Evolutionary conservation across 2,329 filamentous ascomycete species (phyloP).

Genomic region (Hawksworthiomyces lignivorus): DNA sequence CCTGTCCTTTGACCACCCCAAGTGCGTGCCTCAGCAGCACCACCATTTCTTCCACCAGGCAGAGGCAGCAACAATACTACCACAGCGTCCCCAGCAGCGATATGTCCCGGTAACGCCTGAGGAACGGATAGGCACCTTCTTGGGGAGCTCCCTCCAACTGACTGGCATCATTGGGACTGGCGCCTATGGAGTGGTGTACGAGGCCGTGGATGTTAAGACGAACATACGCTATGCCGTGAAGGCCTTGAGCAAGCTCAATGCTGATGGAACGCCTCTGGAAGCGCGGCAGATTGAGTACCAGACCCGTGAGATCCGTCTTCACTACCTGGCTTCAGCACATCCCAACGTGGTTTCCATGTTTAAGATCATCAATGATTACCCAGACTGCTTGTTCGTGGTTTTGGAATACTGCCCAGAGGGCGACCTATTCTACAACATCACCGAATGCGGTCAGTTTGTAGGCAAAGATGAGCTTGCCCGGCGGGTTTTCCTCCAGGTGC

Average conservation of each 20-base stretch:
- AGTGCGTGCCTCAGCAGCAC: constrained; percentile 34
- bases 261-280: constrained; percentile 64
- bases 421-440: constrained; percentile 96
- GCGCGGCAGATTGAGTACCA: constrained; percentile 82
- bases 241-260: constrained; percentile 85
- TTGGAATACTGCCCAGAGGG: constrained; percentile 96
- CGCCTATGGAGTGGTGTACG: constrained; percentile 94
- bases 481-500: constrained; percentile 83
- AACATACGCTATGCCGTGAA: constrained; percentile 88
- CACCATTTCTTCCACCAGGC: constrained; percentile 31
- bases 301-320: constrained; percentile 83
- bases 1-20: constrained; percentile 40
- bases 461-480: constrained; percentile 85
- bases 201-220: constrained; percentile 75
- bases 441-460: constrained; percentile 86
- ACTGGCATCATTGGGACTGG: constrained; percentile 83
- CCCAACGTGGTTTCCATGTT: constrained; percentile 89
- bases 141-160: constrained; percentile 77
- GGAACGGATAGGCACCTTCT: constrained; percentile 75
- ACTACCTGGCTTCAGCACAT: constrained; percentile 82
- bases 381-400: constrained; percentile 91
- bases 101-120: constrained; percentile 61
- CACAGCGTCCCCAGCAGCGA: constrained; percentile 21
- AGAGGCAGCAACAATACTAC: constrained; percentile 31
- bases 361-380: constrained; percentile 87